phyloP scores from a whole-genome alignment of 495 filamentous ascomycete genomes.

The Penicillium lividum region DNA sequence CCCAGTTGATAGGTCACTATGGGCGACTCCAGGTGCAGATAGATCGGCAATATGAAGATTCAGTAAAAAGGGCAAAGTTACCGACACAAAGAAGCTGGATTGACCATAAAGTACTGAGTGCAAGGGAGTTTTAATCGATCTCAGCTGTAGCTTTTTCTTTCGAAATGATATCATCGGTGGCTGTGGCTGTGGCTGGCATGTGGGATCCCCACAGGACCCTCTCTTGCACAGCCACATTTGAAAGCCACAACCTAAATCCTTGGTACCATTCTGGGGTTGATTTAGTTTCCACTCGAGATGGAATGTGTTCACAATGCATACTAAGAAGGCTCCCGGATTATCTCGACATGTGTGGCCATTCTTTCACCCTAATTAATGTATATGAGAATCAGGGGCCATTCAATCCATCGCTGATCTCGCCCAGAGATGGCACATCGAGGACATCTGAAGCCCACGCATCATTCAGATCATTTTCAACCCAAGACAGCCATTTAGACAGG shows the following conservation, averaged over 20 bases:
- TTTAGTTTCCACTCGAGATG: neutral
- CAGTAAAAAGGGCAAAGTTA: neutral
- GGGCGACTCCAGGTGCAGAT: conserved; percentile 6
- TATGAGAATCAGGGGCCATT: neutral
- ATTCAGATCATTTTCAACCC: neutral
- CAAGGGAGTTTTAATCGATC: neutral
- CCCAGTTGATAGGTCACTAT: conserved; percentile 18
- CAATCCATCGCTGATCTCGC: neutral
- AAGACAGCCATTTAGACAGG: no score
- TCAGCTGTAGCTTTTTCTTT: neutral
- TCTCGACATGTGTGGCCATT: neutral
- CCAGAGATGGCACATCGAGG: neutral
- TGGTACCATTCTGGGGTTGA: neutral
- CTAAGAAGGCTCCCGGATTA: neutral
- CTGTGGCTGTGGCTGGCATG: conserved; percentile 25
- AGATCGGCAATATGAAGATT: neutral
- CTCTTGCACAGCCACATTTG: neutral
- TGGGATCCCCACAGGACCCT: neutral
- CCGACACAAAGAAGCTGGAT: neutral
- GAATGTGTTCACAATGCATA: neutral
- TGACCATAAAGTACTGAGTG: neutral
- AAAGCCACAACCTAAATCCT: neutral
- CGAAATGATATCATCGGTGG: conserved; percentile 30
- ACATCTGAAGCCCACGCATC: neutral
- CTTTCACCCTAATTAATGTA: neutral